Percentiles rank a stretch among this genome's conserved stretches.
Conservation (phyloP, 257 asterid genomes). For the Apocynum venetum region DNA sequence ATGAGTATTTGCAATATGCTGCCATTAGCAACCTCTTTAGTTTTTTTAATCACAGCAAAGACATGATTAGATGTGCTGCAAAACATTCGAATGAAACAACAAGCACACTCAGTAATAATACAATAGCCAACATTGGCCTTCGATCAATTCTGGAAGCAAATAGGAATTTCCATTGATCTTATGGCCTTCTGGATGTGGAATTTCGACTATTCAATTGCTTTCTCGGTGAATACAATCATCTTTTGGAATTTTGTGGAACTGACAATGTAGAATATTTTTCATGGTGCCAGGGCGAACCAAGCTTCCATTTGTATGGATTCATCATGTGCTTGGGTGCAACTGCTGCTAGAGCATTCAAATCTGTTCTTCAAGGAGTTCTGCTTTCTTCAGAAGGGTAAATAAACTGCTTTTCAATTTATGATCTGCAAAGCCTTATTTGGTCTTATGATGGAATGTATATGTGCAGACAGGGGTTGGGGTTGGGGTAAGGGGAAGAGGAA, state of each 20-base stretch:
- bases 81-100: neutral
- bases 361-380: conserved; percentile 92
- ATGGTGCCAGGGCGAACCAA: conserved; percentile 81
- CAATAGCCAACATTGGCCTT: neutral
- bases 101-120: neutral
- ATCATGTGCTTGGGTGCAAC: conserved; percentile 90
- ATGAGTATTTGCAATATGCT: neutral
- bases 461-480: neutral
- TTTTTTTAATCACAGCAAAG: neutral
- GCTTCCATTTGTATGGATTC: conserved; percentile 87
- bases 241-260: conserved; percentile 14
- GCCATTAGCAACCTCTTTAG: neutral
- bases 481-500: too few species aligned
- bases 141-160: neutral
- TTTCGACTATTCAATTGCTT: conserved; percentile 1
- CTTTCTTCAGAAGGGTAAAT: conserved; percentile 88
- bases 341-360: conserved; percentile 97
- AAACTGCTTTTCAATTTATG: neutral
- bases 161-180: neutral
- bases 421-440: neutral
- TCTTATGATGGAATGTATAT: neutral
- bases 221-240: neutral
- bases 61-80: neutral
- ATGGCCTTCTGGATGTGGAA: neutral
- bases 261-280: conserved; percentile 2